These are phyloP conservation scores for Ajuga reptans DNA, from an alignment of 305 asterid genomes.

Conservation along the genomic window DNA sequence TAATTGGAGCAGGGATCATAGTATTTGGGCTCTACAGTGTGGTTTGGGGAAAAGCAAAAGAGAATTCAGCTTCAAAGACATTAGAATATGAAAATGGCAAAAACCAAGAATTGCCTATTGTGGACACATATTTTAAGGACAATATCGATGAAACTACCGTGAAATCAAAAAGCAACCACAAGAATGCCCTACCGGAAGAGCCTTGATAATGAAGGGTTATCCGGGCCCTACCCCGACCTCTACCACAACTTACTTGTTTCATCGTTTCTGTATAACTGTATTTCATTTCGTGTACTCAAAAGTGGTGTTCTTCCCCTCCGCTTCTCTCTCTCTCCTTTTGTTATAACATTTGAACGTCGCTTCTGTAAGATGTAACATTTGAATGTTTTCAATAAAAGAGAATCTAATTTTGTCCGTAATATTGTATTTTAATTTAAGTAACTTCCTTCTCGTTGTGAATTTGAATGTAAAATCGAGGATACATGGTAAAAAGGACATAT, in stretches of 20 bases:
- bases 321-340: not conserved
- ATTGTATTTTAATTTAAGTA: too few species aligned
- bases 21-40: constrained; percentile 76
- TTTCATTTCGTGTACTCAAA: not conserved
- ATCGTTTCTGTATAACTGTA: constrained; percentile 1
- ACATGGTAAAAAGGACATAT: too few species aligned
- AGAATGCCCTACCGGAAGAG: constrained; percentile 16
- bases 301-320: not conserved
- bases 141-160: constrained; percentile 8
- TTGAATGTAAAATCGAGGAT: too few species aligned
- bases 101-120: constrained; percentile 34
- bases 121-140: constrained; percentile 13
- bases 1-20: constrained; percentile 67
- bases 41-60: constrained; percentile 89
- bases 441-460: too few species aligned
- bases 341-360: not conserved
- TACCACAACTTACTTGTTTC: not conserved
- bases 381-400: not conserved
- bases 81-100: constrained; percentile 23
- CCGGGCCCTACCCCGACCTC: not conserved
- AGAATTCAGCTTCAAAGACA: constrained; percentile 27
- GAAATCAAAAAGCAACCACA: constrained; percentile 7
- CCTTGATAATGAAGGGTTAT: constrained; percentile 20
- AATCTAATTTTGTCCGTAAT: not conserved
- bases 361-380: not conserved